Conservation (phyloP, 2,329 filamentous ascomycete species). For the Cercospora brassicicola region DNA sequence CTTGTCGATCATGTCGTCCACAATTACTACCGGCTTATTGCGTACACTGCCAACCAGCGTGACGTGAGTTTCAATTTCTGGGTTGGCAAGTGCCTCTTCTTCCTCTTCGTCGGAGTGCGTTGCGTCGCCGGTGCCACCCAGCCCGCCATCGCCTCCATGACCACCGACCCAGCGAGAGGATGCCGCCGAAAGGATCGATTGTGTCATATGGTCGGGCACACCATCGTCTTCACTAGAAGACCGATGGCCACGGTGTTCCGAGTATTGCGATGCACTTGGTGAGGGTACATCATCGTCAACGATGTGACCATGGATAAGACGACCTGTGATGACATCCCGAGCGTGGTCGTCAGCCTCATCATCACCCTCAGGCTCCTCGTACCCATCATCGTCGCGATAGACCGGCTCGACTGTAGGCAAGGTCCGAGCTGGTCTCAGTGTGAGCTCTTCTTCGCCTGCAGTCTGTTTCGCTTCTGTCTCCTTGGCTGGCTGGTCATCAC, state of each 20-base stretch:
- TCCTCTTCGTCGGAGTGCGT: constrained; percentile 86
- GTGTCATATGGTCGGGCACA: constrained; percentile 84
- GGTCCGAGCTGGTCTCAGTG: constrained; percentile 30
- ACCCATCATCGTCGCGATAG: constrained; percentile 35
- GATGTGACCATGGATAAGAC: constrained; percentile 89
- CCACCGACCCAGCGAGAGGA: constrained; percentile 61
- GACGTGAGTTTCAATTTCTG: constrained; percentile 86
- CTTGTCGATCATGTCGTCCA: constrained; percentile 99
- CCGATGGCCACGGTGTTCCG: constrained; percentile 50
- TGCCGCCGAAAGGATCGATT: constrained; percentile 74
- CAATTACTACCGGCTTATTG: constrained; percentile 83
- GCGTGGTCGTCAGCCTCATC: constrained; percentile 58
- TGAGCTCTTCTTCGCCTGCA: constrained; percentile 5
- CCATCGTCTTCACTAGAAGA: constrained; percentile 48
- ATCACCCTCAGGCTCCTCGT: constrained; percentile 38
- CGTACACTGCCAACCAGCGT: constrained; percentile 95
- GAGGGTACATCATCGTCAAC: constrained; percentile 83
- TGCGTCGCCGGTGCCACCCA: constrained; percentile 83
- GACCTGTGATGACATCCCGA: constrained; percentile 85
- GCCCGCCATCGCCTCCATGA: constrained; percentile 48
- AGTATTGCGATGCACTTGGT: constrained; percentile 64
- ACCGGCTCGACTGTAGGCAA: constrained; percentile 31
- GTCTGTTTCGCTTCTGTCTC: constrained; percentile 5
- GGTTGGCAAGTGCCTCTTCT: constrained; percentile 80
- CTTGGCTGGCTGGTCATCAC: constrained; percentile 11